These are phyloP conservation scores for Alnus glutinosa DNA, from an alignment of 306 rosid species.

Conservation along the genomic window DNA sequence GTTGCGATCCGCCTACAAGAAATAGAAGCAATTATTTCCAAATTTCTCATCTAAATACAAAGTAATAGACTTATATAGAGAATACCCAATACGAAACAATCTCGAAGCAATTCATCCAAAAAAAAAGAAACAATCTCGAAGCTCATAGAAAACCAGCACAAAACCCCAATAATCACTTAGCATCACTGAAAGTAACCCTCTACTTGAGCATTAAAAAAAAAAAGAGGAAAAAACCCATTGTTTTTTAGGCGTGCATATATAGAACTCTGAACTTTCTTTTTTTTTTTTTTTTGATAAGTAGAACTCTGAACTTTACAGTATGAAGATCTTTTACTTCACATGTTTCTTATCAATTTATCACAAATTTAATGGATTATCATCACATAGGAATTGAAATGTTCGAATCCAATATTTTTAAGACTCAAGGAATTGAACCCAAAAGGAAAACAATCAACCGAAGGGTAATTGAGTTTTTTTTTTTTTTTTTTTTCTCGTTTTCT, in stretches of 20 bases:
- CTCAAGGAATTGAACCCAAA: background rate
- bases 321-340: background rate
- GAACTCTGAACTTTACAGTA: background rate
- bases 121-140: background rate
- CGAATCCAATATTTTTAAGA: background rate
- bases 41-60: background rate
- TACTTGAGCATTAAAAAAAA: background rate
- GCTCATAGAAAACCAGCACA: background rate
- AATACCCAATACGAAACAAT: background rate
- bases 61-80: background rate
- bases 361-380: background rate
- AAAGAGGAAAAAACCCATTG: background rate
- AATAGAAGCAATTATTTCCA: slow-evolving; percentile 8
- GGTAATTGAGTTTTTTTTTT: background rate
- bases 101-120: background rate
- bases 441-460: background rate
- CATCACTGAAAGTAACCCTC: background rate
- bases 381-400: background rate
- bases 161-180: background rate
- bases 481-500: background rate
- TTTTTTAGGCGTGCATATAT: background rate
- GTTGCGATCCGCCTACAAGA: slow-evolving; percentile 53
- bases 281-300: too few relatives aligned
- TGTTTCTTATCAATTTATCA: background rate
- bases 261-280: background rate